phyloP scores from a whole-genome alignment of 2,329 filamentous ascomycete genomes.

The Metarhizium sp. region DNA sequence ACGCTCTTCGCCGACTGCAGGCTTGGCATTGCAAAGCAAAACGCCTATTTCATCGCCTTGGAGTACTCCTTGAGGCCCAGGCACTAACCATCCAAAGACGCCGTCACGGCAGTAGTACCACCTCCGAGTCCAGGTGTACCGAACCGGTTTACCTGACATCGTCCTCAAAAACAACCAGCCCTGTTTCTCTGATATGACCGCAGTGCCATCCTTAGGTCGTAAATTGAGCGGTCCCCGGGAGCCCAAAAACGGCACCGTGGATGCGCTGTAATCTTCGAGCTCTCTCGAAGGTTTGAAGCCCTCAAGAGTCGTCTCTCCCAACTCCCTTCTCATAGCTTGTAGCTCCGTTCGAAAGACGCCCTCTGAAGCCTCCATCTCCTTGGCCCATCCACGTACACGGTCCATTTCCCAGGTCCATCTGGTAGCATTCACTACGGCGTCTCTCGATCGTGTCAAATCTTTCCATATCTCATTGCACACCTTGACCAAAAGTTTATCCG shows the following conservation, averaged over 20 bases:
- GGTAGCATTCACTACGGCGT: slow-evolving; percentile 53
- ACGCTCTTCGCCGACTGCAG: slow-evolving; percentile 83
- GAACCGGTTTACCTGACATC: slow-evolving; percentile 76
- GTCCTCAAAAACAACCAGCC: slow-evolving; percentile 86
- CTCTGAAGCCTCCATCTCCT: slow-evolving; percentile 89
- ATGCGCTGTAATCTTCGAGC: slow-evolving; percentile 83
- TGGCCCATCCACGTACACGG: slow-evolving; percentile 82
- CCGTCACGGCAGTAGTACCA: slow-evolving; percentile 97
- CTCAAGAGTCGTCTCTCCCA: slow-evolving; percentile 67
- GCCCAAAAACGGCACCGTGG: slow-evolving; percentile 80
- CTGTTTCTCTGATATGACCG: slow-evolving; percentile 68
- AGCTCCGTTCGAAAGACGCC: slow-evolving; percentile 74
- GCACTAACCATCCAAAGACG: slow-evolving; percentile 90
- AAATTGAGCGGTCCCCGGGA: slow-evolving; percentile 57
- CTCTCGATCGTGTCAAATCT: slow-evolving; percentile 67
- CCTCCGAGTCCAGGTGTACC: slow-evolving; percentile 79
- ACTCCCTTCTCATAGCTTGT: slow-evolving; percentile 65
- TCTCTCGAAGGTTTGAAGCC: slow-evolving; percentile 76
- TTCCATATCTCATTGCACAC: slow-evolving; percentile 82
- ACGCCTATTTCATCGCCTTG: slow-evolving; percentile 96
- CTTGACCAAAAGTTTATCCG: slow-evolving; percentile 80
- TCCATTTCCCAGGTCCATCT: slow-evolving; percentile 77
- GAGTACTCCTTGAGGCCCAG: slow-evolving; percentile 76
- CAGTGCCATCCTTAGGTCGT: slow-evolving; percentile 41
- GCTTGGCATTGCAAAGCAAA: slow-evolving; percentile 83